A percentile compares a stretch with the other conserved stretches of the same genome.
These are phyloP conservation scores for Paspalum vaginatum DNA, from an alignment of 176 grass and related monocot species.

Conservation along the genomic window DNA sequence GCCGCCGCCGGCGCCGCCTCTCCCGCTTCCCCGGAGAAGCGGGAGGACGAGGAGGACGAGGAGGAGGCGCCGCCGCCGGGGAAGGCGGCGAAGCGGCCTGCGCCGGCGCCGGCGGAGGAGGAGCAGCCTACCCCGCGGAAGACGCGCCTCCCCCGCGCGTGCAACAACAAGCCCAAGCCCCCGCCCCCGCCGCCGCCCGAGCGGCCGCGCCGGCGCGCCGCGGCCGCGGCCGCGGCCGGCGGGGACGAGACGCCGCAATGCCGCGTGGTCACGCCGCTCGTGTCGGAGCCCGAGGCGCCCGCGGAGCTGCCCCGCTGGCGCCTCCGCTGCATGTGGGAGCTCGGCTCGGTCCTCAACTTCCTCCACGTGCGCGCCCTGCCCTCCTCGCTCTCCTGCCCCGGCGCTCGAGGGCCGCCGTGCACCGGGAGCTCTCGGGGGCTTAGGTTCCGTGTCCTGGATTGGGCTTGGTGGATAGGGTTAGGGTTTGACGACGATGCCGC, in stretches of 20 bases:
- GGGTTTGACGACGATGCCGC: conserved; percentile 44
- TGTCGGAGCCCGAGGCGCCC: conserved; percentile 65
- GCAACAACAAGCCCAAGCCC: conserved; percentile 57
- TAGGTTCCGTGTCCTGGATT: background rate
- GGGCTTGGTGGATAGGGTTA: conserved; percentile 33
- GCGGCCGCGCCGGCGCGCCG: conserved; percentile 60
- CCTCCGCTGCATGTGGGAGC: conserved; percentile 97
- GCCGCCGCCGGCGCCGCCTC: background rate
- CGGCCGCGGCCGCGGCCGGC: conserved; percentile 39
- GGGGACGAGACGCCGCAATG: conserved; percentile 61
- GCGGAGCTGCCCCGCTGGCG: conserved; percentile 69
- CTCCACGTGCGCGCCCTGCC: conserved; percentile 67
- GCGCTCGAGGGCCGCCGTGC: background rate
- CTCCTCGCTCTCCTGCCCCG: background rate
- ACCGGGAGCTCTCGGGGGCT: background rate
- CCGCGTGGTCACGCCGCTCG: conserved; percentile 83
- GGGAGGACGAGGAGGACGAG: background rate
- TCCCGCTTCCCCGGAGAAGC: conserved; percentile 25
- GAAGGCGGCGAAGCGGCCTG: conserved; percentile 9
- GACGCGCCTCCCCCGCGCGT: conserved; percentile 79
- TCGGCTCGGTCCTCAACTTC: conserved; percentile 96
- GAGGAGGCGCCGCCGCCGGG: background rate
- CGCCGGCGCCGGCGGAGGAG: background rate
- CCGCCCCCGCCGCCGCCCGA: conserved; percentile 46
- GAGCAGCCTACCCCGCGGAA: conserved; percentile 50